Base-by-base conservation (phyloP, 1,284 basidiomycete species). In the Cryptococcus jaspeensis region DNA sequence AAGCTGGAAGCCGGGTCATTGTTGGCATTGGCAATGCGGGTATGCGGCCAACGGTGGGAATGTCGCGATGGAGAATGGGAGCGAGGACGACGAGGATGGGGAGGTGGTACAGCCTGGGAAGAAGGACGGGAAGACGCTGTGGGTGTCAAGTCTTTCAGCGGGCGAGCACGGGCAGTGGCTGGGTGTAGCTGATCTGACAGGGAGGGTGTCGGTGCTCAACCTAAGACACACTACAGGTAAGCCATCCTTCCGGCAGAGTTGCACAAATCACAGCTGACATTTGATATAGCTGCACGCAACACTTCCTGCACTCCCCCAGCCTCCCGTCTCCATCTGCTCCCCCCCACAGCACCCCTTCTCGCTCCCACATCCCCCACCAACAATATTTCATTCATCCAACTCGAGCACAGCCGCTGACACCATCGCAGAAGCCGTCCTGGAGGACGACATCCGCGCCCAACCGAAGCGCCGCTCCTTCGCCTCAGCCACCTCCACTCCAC, bases 121-220 rank as follows among this genome's bases (percentile, higher is more conserved):
- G 13, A 67, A 79, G 41, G 60, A 43, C 61, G 37, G 69, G 12
- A 68, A 79, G 39, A 80, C 80, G 36, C 81, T 47, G 15, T 72
- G 66, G 61, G 58, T 91, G 41, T 80, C 82, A 15, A 83, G 84
- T 57, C 80, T 92, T 66, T 83, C 86, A n/a, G 81, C 88, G 36
- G 90, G 89, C 73, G 80, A 84, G 4, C 95, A 99, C 75, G 91
- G 92, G 1, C 92, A 96, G 73, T 98, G 91, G 90, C 81, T 97
- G 32, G 91, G 87, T 2, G 88, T 89, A 1, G 85, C 89, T 0
- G 92, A 96, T 71, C 84, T 85, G 60, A 82, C 79, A 46, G 84
- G 85, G 52, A 85, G 86, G 59, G 89, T 89, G 32, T 87, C 90
- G 62, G 80, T 97, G 42, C 97, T 88, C 81, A 94, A 95, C 75